Evolutionary conservation across 805 yeast genomes (phyloP).

Genomic region (Saccharomyces paradoxus): DNA sequence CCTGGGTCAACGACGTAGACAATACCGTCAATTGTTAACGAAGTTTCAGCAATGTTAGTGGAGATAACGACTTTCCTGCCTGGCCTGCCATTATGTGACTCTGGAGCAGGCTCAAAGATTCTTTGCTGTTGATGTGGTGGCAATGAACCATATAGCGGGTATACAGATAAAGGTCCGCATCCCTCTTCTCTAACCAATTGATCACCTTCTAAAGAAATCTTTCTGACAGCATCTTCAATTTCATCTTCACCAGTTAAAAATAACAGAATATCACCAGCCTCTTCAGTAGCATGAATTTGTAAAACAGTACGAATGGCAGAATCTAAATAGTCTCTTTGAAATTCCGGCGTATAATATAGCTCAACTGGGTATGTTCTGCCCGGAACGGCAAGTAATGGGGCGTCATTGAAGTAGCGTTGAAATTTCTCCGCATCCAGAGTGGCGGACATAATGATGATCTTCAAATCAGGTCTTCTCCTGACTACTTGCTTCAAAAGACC

Average conservation of each 20-base stretch:
- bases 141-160: slow-evolving; percentile 90
- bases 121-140: slow-evolving; percentile 94
- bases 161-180: slow-evolving; percentile 82
- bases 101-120: slow-evolving; percentile 86
- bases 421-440: slow-evolving; percentile 95
- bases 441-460: slow-evolving; percentile 93
- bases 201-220: slow-evolving; percentile 80
- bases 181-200: slow-evolving; percentile 80
- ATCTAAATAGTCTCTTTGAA: slow-evolving; percentile 88
- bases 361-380: slow-evolving; percentile 98
- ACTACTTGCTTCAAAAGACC: slow-evolving; percentile 83
- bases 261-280: slow-evolving; percentile 78
- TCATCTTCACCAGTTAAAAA: slow-evolving; percentile 96
- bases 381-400: slow-evolving; percentile 92
- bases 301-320: slow-evolving; percentile 92
- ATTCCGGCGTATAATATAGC: slow-evolving; percentile 92
- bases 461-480: slow-evolving; percentile 73
- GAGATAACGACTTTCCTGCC: slow-evolving; percentile 90
- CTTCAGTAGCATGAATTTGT: slow-evolving; percentile 95
- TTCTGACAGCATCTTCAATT: slow-evolving; percentile 93
- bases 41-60: slow-evolving; percentile 96
- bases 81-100: slow-evolving; percentile 70
- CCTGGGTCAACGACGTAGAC: slow-evolving; percentile 98
- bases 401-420: slow-evolving; percentile 79
- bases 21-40: slow-evolving; percentile 93